Conservation (phyloP, 2,329 filamentous ascomycete species). For the Arthrobotrys conoides region DNA sequence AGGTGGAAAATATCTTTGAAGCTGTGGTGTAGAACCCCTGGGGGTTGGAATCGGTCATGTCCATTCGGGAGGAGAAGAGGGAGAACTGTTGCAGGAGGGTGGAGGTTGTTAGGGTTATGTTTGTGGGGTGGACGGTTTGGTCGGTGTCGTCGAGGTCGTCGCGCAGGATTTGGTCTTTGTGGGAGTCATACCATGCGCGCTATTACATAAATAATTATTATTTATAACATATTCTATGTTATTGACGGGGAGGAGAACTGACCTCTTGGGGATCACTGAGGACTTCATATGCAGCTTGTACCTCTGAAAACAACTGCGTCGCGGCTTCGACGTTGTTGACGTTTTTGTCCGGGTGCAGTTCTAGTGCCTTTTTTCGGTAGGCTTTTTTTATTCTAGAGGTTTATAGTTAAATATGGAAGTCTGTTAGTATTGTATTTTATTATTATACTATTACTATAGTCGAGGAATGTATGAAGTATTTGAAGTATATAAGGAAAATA, state of each 20-base stretch:
- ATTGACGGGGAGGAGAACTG: no score
- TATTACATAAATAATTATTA: neutral
- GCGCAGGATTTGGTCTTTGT: conserved; percentile 85
- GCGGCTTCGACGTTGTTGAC: conserved; percentile 85
- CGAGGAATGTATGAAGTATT: no score
- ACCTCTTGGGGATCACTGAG: conserved; percentile 90
- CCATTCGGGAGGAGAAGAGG: conserved; percentile 61
- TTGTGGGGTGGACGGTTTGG: conserved; percentile 72
- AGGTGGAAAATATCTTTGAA: conserved; percentile 80
- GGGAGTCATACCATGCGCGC: conserved; percentile 96
- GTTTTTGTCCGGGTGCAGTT: conserved; percentile 95
- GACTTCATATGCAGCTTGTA: conserved; percentile 95
- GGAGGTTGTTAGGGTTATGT: conserved; percentile 80
- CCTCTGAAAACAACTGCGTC: conserved; percentile 87
- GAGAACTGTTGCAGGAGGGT: conserved; percentile 75
- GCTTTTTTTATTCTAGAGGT: conserved; percentile 84
- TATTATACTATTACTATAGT: no score
- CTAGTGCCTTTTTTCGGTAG: conserved; percentile 89
- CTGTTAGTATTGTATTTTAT: no score
- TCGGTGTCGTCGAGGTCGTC: conserved; percentile 70
- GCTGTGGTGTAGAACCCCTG: conserved; percentile 88
- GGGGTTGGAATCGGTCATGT: conserved; percentile 69
- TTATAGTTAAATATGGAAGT: neutral
- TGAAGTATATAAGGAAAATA: neutral
- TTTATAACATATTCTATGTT: no score